Percentiles rank a stretch among this genome's conserved stretches.
Conservation (phyloP, 768 basidiomycete species). For the Leccinum fibrillosum region DNA sequence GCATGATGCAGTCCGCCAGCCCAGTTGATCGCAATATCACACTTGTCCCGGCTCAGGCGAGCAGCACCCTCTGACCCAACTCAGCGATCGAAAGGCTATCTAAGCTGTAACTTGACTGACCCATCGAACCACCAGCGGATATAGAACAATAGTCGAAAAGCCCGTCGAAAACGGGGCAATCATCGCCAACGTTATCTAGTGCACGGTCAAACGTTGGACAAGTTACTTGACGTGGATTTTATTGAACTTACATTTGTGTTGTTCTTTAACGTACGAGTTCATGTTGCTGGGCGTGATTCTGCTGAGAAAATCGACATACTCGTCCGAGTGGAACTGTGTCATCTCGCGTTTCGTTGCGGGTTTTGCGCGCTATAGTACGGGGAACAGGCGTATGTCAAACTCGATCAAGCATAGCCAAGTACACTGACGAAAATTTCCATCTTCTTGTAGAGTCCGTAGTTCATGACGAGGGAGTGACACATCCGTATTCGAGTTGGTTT, state of each 20-base stretch:
- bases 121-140: conserved; percentile 99
- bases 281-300: conserved; percentile 95
- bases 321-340: conserved; percentile 99
- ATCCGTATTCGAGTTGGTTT: conserved; percentile 98
- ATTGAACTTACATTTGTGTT: conserved; percentile 78
- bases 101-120: conserved; percentile 42
- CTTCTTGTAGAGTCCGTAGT: conserved; percentile 97
- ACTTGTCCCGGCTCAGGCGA: conserved; percentile 90
- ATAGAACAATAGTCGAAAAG: conserved; percentile 99
- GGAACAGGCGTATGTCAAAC: not conserved
- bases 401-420: not conserved
- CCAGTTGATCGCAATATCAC: conserved; percentile 99
- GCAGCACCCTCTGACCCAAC: conserved; percentile 85
- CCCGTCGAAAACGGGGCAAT: conserved; percentile 98
- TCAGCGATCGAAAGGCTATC: conserved; percentile 1
- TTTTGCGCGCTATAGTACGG: conserved; percentile 77
- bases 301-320: conserved; percentile 96
- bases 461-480: conserved; percentile 99
- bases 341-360: conserved; percentile 99
- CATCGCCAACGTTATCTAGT: conserved; percentile 95
- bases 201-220: not conserved
- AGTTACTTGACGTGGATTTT: not conserved
- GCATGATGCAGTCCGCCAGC: conserved; percentile 98
- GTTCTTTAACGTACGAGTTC: conserved; percentile 89
- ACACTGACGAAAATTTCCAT: conserved; percentile 98